Evolutionary conservation across 495 filamentous ascomycete genomes (phyloP), one percentile per base, ranked within the genome.

Genomic region (Achaetomiella virescens): DNA sequence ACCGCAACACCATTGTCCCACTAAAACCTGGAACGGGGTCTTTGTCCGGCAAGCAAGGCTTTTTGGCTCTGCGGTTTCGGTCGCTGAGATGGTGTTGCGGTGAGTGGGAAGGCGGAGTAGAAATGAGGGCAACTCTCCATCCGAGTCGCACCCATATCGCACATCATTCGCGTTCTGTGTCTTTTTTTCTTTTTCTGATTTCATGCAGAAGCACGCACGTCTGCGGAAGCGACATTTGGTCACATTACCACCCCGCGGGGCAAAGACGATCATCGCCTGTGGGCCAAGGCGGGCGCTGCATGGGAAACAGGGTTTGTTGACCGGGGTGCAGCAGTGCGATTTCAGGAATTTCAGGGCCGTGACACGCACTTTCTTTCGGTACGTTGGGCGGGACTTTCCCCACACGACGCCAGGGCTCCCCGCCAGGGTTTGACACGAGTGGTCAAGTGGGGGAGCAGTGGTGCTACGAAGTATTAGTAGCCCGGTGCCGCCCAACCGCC

Each of bases 391-490:
- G 11, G 11, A 3, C 36, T 6, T 14, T 33, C 31, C 15, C 36
- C 36, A 38, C 10, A 38, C 36, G 36, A 38, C 12, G 36, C 14
- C 5, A 3, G 36, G 6, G 36, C 36, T 3, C 11, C 36, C 15
- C 10, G 15, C 36, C 14, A 42, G 25, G 37, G 10, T 31, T 49
- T 42, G 49, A 42, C 49, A 42, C 49, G 24, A 51, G 48, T 31
- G 4, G 41, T 11, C 3, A 9, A 9, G 27, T 31, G 5, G 27
- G 27, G 5, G 4, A 4, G 27, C 9, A 9, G 27, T 31, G 27
- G 27, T 31, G 5, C 27, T 31, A 31, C 27, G 5, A 31, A 9
- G 22, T 58, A 61, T 59, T 54, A 57, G 54, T 51, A 60, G 49
- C 18, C 57, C 37, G 14, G 22, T 15, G 40, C 48, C 59, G 21